Conservation (phyloP, 2,329 filamentous ascomycete species). For the Colletotrichum euphorbiae region DNA sequence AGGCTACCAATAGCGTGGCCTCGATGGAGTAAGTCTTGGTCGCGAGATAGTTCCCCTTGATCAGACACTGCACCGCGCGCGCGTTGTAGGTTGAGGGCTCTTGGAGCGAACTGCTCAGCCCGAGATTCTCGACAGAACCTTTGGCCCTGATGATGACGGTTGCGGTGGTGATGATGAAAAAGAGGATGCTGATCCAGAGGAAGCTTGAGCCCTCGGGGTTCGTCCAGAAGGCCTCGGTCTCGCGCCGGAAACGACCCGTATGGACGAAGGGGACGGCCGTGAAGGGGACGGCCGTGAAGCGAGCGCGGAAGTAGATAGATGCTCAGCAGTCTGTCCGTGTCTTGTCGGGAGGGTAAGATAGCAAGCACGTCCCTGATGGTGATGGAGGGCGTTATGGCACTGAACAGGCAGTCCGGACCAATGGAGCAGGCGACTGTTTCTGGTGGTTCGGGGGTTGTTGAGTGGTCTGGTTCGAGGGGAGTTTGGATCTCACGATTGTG, state of each 20-base stretch:
- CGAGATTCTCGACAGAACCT: slow-evolving; percentile 43
- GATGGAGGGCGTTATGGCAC: slow-evolving; percentile 43
- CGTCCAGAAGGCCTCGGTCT: slow-evolving; percentile 61
- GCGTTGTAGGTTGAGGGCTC: slow-evolving; percentile 49
- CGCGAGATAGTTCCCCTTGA: slow-evolving; percentile 61
- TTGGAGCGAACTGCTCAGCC: slow-evolving; percentile 42
- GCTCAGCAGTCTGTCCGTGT: slow-evolving; percentile 51
- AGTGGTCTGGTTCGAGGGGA: slow-evolving; percentile 44
- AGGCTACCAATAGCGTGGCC: slow-evolving; percentile 59
- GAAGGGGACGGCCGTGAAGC: slow-evolving; percentile 52
- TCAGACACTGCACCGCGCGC: slow-evolving; percentile 59
- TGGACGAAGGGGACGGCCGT: slow-evolving; percentile 54
- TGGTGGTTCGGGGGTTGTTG: background rate
- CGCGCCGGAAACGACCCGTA: slow-evolving; percentile 58
- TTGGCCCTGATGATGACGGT: slow-evolving; percentile 50
- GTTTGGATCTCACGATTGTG: slow-evolving; percentile 56
- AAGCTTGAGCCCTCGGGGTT: slow-evolving; percentile 53
- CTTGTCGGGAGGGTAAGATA: slow-evolving; percentile 50
- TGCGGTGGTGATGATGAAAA: slow-evolving; percentile 59
- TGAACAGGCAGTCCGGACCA: slow-evolving; percentile 50
- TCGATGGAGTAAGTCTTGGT: slow-evolving; percentile 60
- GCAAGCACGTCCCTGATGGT: slow-evolving; percentile 48
- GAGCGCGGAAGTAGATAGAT: slow-evolving; percentile 56
- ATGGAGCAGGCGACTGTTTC: slow-evolving; percentile 41
- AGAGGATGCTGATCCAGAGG: slow-evolving; percentile 64